phyloP scores from a whole-genome alignment of 2,329 filamentous ascomycete genomes.

The Stagonosporopsis cucurbitacearum region DNA sequence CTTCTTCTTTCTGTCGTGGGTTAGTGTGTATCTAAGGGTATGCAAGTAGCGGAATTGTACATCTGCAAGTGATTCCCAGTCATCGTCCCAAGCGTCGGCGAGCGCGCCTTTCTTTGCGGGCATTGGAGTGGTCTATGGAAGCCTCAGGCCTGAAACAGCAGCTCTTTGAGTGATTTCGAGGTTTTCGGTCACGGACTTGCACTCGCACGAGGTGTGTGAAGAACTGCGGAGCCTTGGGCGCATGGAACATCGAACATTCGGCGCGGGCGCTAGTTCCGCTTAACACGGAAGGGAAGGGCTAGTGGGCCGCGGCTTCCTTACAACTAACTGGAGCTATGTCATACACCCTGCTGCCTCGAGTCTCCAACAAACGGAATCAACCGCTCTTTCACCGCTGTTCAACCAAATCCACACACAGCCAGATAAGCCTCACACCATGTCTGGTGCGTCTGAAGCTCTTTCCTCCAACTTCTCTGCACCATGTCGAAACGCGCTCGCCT shows the following conservation, averaged over 20 bases:
- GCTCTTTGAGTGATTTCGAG: background rate
- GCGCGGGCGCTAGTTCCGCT: constrained; percentile 18
- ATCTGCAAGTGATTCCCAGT: constrained; percentile 85
- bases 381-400: constrained; percentile 4
- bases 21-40: constrained; percentile 24
- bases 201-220: constrained; percentile 15
- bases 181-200: background rate
- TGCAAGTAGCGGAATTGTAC: constrained; percentile 49
- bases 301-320: constrained; percentile 16
- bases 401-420: background rate
- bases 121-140: constrained; percentile 24
- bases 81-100: constrained; percentile 79
- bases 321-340: constrained; percentile 19
- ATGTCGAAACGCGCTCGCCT: constrained; percentile 23
- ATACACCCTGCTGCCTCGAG: constrained; percentile 3
- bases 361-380: background rate
- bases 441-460: background rate
- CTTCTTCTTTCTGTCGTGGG: constrained; percentile 41
- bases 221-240: constrained; percentile 17
- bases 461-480: background rate
- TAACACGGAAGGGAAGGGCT: constrained; percentile 17
- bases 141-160: background rate
- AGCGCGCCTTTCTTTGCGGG: constrained; percentile 54
- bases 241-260: constrained; percentile 17
- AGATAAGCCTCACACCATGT: constrained; percentile 1